Percentiles rank a stretch among this genome's conserved stretches.
phyloP scores from a whole-genome alignment of 352 stramenopile genomes.

The Aphanomyces stellatus region DNA sequence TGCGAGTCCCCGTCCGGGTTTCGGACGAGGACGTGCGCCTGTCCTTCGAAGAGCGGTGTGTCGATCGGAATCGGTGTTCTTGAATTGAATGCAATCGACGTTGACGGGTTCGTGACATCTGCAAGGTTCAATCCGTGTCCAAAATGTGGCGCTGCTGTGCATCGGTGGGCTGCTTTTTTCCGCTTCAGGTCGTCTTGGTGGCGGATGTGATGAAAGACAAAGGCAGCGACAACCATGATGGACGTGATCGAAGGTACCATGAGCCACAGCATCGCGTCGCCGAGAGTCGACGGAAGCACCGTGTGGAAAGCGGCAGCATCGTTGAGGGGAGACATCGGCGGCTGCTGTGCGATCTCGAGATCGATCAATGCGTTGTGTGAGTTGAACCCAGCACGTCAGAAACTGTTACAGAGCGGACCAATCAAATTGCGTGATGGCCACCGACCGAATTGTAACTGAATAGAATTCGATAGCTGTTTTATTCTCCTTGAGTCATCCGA shows the following conservation, averaged over 20 bases:
- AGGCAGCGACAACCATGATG: slow-evolving; percentile 16
- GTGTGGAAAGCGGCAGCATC: neutral
- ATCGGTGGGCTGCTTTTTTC: neutral
- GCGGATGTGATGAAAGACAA: slow-evolving; percentile 14
- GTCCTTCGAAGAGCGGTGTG: slow-evolving; percentile 15
- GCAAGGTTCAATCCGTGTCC: slow-evolving; percentile 10
- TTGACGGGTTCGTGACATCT: slow-evolving; percentile 1
- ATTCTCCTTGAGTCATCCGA: too few relatives aligned
- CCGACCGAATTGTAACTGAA: too few relatives aligned
- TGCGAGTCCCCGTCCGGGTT: slow-evolving; percentile 1
- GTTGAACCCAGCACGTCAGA: neutral
- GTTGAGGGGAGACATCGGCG: neutral
- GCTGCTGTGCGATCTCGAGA: too few relatives aligned
- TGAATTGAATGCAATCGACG: slow-evolving; percentile 16
- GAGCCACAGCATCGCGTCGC: neutral
- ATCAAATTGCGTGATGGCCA: too few relatives aligned
- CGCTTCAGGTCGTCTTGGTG: neutral
- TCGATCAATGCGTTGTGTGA: neutral
- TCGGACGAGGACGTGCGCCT: slow-evolving; percentile 8
- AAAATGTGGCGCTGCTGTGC: neutral
- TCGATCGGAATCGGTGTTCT: slow-evolving; percentile 10
- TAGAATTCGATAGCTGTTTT: too few relatives aligned
- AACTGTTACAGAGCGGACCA: too few relatives aligned
- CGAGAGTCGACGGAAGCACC: neutral
- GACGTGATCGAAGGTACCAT: slow-evolving; percentile 12